phyloP scores from a whole-genome alignment of 768 basidiomycete genomes.

The Psilocybe subaeruginosa region DNA sequence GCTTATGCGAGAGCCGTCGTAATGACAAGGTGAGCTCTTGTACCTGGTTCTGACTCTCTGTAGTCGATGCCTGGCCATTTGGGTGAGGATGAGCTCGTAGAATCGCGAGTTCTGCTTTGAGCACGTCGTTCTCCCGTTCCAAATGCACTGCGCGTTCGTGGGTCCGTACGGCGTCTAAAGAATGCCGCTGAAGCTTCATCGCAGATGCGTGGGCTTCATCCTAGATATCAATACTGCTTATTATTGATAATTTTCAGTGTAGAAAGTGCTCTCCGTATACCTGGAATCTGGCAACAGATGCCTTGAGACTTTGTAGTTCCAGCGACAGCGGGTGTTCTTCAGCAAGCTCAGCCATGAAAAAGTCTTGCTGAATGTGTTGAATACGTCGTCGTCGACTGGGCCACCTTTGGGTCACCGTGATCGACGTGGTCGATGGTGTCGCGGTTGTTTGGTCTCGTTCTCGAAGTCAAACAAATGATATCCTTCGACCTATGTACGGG shows the following conservation, averaged over 20 bases:
- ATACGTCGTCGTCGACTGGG: no score
- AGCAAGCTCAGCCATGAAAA: background rate
- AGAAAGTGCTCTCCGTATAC: slow-evolving; percentile 26
- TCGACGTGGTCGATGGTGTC: background rate
- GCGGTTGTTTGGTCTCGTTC: background rate
- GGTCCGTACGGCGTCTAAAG: slow-evolving; percentile 53
- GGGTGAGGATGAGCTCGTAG: slow-evolving; percentile 59
- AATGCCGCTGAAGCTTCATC: slow-evolving; percentile 66
- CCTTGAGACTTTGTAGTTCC: slow-evolving; percentile 49
- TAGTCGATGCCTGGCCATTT: slow-evolving; percentile 27
- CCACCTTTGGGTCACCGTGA: no score
- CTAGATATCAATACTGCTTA: slow-evolving; percentile 32
- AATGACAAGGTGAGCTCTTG: slow-evolving; percentile 69
- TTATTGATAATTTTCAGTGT: slow-evolving; percentile 7
- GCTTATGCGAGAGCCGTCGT: slow-evolving; percentile 69
- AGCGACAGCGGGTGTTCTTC: slow-evolving; percentile 47
- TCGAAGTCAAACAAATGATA: background rate
- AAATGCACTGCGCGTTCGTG: slow-evolving; percentile 50
- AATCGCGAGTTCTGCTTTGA: slow-evolving; percentile 55
- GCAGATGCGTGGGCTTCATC: slow-evolving; percentile 72
- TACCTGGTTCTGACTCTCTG: slow-evolving; percentile 34
- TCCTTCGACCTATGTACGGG: no score
- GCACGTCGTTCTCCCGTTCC: slow-evolving; percentile 60
- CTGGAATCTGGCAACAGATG: slow-evolving; percentile 54
- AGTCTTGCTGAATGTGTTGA: no score